These are phyloP conservation scores for Hemisphaericaspora subhashii DNA, from an alignment of 1,139 yeast genomes.

Conservation along the genomic window DNA sequence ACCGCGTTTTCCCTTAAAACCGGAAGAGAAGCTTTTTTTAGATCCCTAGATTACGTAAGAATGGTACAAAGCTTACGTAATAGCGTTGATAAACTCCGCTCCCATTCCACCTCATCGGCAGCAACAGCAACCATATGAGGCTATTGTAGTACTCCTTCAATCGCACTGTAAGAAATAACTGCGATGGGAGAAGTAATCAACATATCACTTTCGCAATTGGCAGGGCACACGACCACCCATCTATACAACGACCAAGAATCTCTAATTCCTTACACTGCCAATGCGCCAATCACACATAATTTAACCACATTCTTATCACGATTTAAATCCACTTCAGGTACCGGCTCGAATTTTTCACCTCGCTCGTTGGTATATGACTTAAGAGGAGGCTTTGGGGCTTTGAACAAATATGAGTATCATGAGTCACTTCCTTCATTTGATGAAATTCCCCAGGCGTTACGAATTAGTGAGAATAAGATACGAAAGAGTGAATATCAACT, in stretches of 20 bases:
- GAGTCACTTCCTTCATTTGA: conserved; percentile 18
- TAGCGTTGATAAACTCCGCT: too few relatives aligned
- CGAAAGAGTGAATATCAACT: conserved; percentile 58
- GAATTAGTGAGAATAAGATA: conserved; percentile 4
- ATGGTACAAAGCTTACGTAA: too few relatives aligned
- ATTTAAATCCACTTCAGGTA: conserved; percentile 40
- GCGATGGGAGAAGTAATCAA: conserved; percentile 55
- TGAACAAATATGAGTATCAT: conserved; percentile 54
- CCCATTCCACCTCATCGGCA: too few relatives aligned
- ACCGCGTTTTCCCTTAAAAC: too few relatives aligned
- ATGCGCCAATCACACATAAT: conserved; percentile 26
- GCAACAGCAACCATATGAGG: too few relatives aligned
- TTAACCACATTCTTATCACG: conserved; percentile 33
- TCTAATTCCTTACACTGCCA: conserved; percentile 52
- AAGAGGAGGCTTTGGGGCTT: conserved; percentile 61
- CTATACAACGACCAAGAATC: conserved; percentile 79
- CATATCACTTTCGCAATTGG: conserved; percentile 65
- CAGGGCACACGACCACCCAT: conserved; percentile 76
- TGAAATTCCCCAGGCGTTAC: conserved; percentile 2
- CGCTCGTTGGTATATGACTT: conserved; percentile 79
- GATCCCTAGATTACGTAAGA: too few relatives aligned
- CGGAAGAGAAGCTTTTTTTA: too few relatives aligned
- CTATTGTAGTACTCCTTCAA: too few relatives aligned
- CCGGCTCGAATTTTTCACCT: conserved; percentile 70
- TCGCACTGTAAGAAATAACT: neutral